phyloP scores from a whole-genome alignment of 1,284 basidiomycete genomes.

The Ustilago lituana region DNA sequence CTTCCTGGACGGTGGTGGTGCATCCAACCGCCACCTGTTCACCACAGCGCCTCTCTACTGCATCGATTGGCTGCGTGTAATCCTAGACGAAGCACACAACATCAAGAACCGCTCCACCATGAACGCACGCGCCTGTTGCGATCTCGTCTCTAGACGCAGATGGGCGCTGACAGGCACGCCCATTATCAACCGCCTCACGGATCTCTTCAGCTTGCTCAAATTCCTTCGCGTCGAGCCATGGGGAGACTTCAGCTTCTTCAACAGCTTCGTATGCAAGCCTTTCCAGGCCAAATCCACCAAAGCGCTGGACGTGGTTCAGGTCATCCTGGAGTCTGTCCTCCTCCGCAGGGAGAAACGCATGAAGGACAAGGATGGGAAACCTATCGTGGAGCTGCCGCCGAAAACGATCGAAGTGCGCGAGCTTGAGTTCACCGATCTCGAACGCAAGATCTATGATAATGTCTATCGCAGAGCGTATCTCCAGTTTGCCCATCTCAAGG shows the following conservation, averaged over 20 bases:
- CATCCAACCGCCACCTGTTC: slow-evolving; percentile 28
- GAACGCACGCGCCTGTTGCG: slow-evolving; percentile 88
- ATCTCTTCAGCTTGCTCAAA: slow-evolving; percentile 74
- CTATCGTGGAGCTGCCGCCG: slow-evolving; percentile 86
- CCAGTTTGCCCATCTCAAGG: slow-evolving; percentile 56
- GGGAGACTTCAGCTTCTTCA: slow-evolving; percentile 69
- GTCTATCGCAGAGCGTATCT: slow-evolving; percentile 62
- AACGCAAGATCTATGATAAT: slow-evolving; percentile 67
- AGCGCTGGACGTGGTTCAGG: slow-evolving; percentile 64
- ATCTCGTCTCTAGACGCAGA: slow-evolving; percentile 79
- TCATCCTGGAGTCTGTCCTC: slow-evolving; percentile 71
- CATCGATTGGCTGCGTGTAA: slow-evolving; percentile 63
- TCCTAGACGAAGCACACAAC: slow-evolving; percentile 86
- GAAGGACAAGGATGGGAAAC: slow-evolving; percentile 83
- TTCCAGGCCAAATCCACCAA: slow-evolving; percentile 62
- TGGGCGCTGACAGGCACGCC: slow-evolving; percentile 97
- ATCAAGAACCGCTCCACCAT: slow-evolving; percentile 92
- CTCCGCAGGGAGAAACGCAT: slow-evolving; percentile 90
- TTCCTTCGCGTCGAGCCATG: slow-evolving; percentile 91
- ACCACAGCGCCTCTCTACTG: slow-evolving; percentile 52
- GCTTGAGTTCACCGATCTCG: slow-evolving; percentile 55
- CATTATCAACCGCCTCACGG: slow-evolving; percentile 90
- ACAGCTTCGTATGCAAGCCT: slow-evolving; percentile 64
- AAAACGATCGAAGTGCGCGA: slow-evolving; percentile 74
- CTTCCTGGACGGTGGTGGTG: slow-evolving; percentile 44